Conservation (phyloP, 2,329 filamentous ascomycete genomes). For the Arachnomyces sp. region DNA sequence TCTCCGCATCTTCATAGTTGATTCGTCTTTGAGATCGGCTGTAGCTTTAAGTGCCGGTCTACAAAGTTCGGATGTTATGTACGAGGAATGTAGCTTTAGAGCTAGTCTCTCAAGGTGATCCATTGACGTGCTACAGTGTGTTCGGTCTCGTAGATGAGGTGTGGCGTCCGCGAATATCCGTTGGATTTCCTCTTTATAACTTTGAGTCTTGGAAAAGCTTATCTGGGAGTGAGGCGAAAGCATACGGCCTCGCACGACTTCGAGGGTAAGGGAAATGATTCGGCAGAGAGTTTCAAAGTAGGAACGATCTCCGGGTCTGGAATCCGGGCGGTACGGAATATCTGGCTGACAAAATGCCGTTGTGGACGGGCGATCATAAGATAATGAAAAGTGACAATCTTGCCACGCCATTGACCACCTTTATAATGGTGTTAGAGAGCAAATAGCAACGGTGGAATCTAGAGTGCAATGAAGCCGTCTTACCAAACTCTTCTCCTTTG, state of each 20-base stretch:
- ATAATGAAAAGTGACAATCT: conserved; percentile 56
- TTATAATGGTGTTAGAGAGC: background rate
- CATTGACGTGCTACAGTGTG: conserved; percentile 31
- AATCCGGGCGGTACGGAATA: conserved; percentile 43
- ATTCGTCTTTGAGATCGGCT: conserved; percentile 36
- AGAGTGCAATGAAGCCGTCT: conserved; percentile 8
- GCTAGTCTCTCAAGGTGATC: conserved; percentile 55
- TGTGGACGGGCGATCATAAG: conserved; percentile 53
- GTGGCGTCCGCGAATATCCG: conserved; percentile 52
- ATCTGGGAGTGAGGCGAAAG: conserved; percentile 47
- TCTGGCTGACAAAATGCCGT: conserved; percentile 47
- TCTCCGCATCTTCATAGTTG: conserved; percentile 36
- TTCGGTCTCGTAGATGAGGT: conserved; percentile 49
- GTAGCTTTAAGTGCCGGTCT: conserved; percentile 52
- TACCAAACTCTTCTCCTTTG: conserved; percentile 39
- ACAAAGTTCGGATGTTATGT: conserved; percentile 56
- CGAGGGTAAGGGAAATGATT: conserved; percentile 46
- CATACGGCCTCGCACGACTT: conserved; percentile 54
- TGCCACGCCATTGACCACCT: conserved; percentile 60
- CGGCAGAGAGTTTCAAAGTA: conserved; percentile 55
- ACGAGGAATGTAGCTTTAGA: conserved; percentile 55
- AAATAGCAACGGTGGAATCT: no score
- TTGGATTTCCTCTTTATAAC: conserved; percentile 51
- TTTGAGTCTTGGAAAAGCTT: conserved; percentile 47
- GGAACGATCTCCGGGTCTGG: conserved; percentile 41